Percentiles rank a stretch among this genome's conserved stretches.
Conservation (phyloP, 345 rosid genomes). For the Jatropha curcas region DNA sequence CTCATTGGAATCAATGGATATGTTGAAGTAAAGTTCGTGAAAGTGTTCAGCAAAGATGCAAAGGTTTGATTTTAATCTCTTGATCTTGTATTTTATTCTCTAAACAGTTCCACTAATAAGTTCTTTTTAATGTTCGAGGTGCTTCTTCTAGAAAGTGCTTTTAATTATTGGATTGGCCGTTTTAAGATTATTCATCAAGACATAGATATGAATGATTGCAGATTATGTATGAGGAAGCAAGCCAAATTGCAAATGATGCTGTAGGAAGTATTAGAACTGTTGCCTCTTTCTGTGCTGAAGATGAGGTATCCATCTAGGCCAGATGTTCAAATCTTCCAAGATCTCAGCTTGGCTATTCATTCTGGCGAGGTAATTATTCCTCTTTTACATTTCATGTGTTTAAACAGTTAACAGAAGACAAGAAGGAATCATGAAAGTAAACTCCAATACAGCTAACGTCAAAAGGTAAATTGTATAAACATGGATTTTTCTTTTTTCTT, state of each 20-base stretch:
- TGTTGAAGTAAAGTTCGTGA: conserved; percentile 60
- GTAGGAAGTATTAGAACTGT: too few relatives aligned
- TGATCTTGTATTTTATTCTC: too few relatives aligned
- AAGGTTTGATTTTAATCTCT: conserved; percentile 44
- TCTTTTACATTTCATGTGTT: too few relatives aligned
- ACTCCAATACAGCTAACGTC: too few relatives aligned
- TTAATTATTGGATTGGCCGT: neutral
- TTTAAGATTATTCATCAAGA: neutral
- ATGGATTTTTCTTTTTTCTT: too few relatives aligned
- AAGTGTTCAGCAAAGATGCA: conserved; percentile 77
- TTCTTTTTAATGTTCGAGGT: neutral
- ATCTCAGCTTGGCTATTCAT: conserved; percentile 36
- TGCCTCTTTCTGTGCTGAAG: conserved; percentile 86
- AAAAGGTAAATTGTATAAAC: too few relatives aligned
- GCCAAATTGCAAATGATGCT: too few relatives aligned
- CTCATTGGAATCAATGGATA: conserved; percentile 60
- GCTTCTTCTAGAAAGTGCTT: neutral
- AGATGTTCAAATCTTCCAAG: conserved; percentile 40
- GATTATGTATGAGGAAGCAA: conserved; percentile 89
- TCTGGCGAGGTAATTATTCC: conserved; percentile 56
- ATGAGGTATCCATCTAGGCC: conserved; percentile 52
- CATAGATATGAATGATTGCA: conserved; percentile 26
- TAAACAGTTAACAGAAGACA: too few relatives aligned
- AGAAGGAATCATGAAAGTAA: too few relatives aligned
- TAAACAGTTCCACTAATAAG: neutral